phyloP scores from a whole-genome alignment of 2,329 filamentous ascomycete species.

The Aspergillus sp. region DNA sequence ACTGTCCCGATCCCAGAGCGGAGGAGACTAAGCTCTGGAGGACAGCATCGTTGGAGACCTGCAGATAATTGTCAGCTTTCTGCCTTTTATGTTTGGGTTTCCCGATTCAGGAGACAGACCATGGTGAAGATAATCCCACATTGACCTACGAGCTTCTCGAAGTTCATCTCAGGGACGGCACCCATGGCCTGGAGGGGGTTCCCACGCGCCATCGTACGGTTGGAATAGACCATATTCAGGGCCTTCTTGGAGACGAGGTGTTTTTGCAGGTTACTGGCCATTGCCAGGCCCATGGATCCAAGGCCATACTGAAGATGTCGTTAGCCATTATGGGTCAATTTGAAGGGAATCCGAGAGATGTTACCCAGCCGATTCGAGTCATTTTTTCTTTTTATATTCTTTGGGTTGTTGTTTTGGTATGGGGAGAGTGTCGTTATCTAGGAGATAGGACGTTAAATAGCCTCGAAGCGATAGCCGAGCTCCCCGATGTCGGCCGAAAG shows the following conservation, averaged over 20 bases:
- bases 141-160: slow-evolving; percentile 29
- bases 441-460: background rate
- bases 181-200: slow-evolving; percentile 32
- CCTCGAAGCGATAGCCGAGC: slow-evolving; percentile 7
- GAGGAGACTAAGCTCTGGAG: slow-evolving; percentile 26
- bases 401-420: background rate
- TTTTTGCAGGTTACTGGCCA: slow-evolving; percentile 40
- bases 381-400: slow-evolving; percentile 11
- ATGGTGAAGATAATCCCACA: slow-evolving; percentile 39
- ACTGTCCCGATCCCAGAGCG: slow-evolving; percentile 18
- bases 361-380: slow-evolving; percentile 34
- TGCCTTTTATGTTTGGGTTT: background rate
- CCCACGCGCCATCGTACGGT: slow-evolving; percentile 38
- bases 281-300: slow-evolving; percentile 42
- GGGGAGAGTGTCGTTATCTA: background rate
- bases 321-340: slow-evolving; percentile 1
- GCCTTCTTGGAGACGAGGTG: slow-evolving; percentile 31
- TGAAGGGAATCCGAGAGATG: too few species aligned
- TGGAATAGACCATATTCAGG: slow-evolving; percentile 32
- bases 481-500: slow-evolving; percentile 13
- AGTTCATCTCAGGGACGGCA: slow-evolving; percentile 25
- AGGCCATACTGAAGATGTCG: slow-evolving; percentile 31
- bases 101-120: slow-evolving; percentile 13
- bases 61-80: background rate
- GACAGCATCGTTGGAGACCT: slow-evolving; percentile 39